Evolutionary conservation across 331 rosid genomes (phyloP).

Genomic region (Malus hybrid): DNA sequence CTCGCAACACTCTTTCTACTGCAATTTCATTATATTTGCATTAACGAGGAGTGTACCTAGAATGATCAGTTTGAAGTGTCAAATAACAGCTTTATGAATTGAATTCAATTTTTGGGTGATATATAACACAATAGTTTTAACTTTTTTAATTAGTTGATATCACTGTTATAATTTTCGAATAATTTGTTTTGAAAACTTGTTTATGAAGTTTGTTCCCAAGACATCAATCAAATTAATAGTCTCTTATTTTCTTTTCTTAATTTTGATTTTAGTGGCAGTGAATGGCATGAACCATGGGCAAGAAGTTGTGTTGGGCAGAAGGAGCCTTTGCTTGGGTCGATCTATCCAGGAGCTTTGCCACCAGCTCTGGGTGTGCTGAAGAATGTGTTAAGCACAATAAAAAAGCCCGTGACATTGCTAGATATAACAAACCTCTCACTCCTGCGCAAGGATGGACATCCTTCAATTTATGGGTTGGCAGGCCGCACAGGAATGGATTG

Average conservation of each 20-base stretch:
- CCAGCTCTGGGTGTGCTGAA: conserved; percentile 60
- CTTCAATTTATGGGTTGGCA: conserved; percentile 62
- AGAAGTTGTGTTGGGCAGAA: conserved; percentile 46
- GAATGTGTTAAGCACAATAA: conserved; percentile 40
- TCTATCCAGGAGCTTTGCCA: conserved; percentile 65
- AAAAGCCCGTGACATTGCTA: conserved; percentile 53
- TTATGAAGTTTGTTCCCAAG: neutral
- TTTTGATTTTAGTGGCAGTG: conserved; percentile 42
- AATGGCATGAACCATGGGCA: conserved; percentile 66
- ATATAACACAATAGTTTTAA: too few species aligned
- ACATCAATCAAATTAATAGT: neutral
- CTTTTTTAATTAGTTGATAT: too few species aligned
- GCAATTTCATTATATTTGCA: too few species aligned
- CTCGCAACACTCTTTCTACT: too few species aligned
- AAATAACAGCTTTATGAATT: too few species aligned
- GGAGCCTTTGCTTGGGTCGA: conserved; percentile 51
- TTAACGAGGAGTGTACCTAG: too few species aligned
- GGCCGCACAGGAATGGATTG: conserved; percentile 54
- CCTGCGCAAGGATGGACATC: conserved; percentile 82
- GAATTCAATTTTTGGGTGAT: too few species aligned
- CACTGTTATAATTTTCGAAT: too few species aligned
- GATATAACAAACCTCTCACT: conserved; percentile 70
- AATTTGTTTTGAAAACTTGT: too few species aligned
- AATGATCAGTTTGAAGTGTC: too few species aligned
- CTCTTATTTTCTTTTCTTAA: neutral